A percentile compares a stretch with the other conserved stretches of the same genome.
These are phyloP conservation scores for Diaporthe citri DNA, from an alignment of 2,329 filamentous ascomycete species.

Conservation along the genomic window DNA sequence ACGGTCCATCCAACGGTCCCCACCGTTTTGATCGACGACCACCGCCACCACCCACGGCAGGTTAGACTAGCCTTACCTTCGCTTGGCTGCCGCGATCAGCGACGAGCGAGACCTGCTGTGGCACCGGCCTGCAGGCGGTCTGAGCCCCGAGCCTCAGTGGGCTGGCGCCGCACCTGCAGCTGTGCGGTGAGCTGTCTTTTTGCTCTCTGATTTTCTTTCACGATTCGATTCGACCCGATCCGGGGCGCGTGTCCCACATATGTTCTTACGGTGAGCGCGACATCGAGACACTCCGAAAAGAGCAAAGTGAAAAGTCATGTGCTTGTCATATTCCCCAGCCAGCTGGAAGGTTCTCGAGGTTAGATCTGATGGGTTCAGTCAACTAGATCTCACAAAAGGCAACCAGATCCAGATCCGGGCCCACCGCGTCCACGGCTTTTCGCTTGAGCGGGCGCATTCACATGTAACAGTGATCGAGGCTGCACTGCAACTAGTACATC, in stretches of 20 bases:
- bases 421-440: background rate
- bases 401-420: slow-evolving; percentile 15
- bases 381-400: slow-evolving; percentile 14
- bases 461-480: background rate
- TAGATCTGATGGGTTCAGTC: background rate
- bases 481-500: background rate
- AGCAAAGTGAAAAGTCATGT: background rate
- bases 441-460: background rate
- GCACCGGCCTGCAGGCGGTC: slow-evolving; percentile 28
- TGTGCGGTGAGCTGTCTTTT: slow-evolving; percentile 37
- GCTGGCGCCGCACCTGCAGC: slow-evolving; percentile 27
- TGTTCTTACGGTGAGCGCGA: background rate
- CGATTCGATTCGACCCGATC: slow-evolving; percentile 3
- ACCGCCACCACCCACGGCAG: background rate
- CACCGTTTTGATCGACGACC: slow-evolving; percentile 9
- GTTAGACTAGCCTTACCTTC: slow-evolving; percentile 12
- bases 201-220: background rate
- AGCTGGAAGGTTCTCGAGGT: background rate
- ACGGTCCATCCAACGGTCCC: slow-evolving; percentile 25
- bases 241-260: background rate
- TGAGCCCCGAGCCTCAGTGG: slow-evolving; percentile 11
- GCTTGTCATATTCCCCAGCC: background rate
- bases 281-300: background rate
- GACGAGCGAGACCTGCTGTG: slow-evolving; percentile 8
- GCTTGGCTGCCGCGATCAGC: slow-evolving; percentile 32